These are phyloP conservation scores for Ophiosphaerella narmari DNA, from an alignment of 2,329 filamentous ascomycete genomes.

Conservation along the genomic window DNA sequence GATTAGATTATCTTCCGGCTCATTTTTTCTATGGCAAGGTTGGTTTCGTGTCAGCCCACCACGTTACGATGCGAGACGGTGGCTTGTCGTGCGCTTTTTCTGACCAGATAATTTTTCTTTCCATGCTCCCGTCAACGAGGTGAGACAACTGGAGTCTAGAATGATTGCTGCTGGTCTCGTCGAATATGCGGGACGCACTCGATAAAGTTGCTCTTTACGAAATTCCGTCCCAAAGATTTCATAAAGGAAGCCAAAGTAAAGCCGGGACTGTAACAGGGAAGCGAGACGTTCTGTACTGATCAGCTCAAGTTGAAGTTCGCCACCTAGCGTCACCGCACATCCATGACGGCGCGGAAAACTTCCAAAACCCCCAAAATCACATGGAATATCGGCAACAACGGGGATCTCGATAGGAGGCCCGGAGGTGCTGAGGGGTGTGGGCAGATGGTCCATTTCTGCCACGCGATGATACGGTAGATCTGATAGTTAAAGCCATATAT, in stretches of 20 bases:
- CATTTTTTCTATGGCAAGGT: too few species aligned
- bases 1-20: too few species aligned
- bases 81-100: background rate
- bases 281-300: background rate
- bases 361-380: background rate
- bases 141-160: background rate
- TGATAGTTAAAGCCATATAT: too few species aligned
- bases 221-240: background rate
- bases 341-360: background rate
- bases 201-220: background rate
- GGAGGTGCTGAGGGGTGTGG: background rate
- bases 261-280: constrained; percentile 1
- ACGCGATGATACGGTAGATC: too few species aligned
- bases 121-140: background rate
- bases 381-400: background rate
- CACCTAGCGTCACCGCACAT: background rate
- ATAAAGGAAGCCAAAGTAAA: constrained; percentile 1
- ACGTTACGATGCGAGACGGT: background rate
- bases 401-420: constrained; percentile 1
- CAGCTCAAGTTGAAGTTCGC: background rate
- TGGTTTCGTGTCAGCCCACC: too few species aligned
- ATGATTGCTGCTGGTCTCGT: background rate
- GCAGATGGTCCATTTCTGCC: constrained; percentile 1
- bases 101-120: background rate
- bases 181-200: background rate